A percentile compares a stretch with the other conserved stretches of the same genome.
These are phyloP conservation scores for Chaetoscypha palmicola DNA, from an alignment of 2,329 filamentous ascomycete genomes.

Conservation along the genomic window DNA sequence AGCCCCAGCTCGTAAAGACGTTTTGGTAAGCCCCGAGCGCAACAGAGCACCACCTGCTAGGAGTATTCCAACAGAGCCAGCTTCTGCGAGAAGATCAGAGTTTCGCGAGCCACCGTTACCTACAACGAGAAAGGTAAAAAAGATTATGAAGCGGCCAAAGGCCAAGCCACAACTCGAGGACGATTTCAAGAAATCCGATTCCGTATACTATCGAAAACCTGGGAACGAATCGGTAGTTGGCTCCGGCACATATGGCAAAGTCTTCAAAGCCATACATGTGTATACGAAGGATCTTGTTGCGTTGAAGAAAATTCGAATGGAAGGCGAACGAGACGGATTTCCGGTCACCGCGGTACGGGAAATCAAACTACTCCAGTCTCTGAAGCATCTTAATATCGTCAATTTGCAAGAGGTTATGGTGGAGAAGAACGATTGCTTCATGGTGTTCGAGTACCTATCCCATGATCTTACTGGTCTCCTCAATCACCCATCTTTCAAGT, in stretches of 20 bases:
- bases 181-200: conserved; percentile 72
- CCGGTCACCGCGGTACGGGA: conserved; percentile 86
- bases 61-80: conserved; percentile 43
- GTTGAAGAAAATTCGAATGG: conserved; percentile 88
- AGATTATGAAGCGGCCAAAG: conserved; percentile 63
- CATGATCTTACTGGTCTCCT: conserved; percentile 92
- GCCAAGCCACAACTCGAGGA: conserved; percentile 61
- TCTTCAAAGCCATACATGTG: conserved; percentile 91
- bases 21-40: conserved; percentile 33
- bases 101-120: conserved; percentile 28
- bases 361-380: conserved; percentile 83
- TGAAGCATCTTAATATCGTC: conserved; percentile 77
- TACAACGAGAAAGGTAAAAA: conserved; percentile 52
- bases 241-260: conserved; percentile 91
- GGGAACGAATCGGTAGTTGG: conserved; percentile 97
- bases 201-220: conserved; percentile 89
- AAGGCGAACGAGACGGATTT: conserved; percentile 84
- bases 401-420: conserved; percentile 91
- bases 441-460: conserved; percentile 98
- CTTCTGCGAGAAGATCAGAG: conserved; percentile 37
- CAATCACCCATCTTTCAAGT: conserved; percentile 85
- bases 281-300: conserved; percentile 80
- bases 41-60: conserved; percentile 35
- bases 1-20: conserved; percentile 21
- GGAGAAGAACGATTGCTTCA: conserved; percentile 96